phyloP scores from a whole-genome alignment of 495 filamentous ascomycete genomes.

The Astrothelium subdiscretum region DNA sequence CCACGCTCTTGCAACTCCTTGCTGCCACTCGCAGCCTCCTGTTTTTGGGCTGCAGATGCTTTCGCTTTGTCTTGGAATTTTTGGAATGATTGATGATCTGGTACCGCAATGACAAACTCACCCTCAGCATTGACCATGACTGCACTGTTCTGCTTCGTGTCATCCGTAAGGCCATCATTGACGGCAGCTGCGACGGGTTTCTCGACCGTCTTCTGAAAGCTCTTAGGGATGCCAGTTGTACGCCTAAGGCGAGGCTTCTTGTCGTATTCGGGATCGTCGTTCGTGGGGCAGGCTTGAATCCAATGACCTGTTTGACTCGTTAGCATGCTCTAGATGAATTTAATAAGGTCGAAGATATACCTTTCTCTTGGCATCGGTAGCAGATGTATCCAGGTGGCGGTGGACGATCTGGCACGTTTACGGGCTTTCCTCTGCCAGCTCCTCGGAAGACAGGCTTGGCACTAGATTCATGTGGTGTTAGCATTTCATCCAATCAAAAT shows the following conservation, averaged over 20 bases:
- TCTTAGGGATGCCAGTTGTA: constrained; percentile 89
- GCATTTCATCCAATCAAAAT: constrained; percentile 12
- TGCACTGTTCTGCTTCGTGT: constrained; percentile 64
- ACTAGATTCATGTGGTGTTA: constrained; percentile 30
- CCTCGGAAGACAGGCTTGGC: constrained; percentile 51
- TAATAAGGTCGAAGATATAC: constrained; percentile 25
- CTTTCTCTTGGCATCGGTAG: constrained; percentile 96
- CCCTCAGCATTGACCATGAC: constrained; percentile 97
- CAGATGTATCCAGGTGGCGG: constrained; percentile 91
- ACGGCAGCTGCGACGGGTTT: constrained; percentile 61
- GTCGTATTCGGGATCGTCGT: constrained; percentile 92
- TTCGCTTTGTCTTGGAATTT: constrained; percentile 88
- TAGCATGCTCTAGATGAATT: no score
- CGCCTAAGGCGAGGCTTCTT: constrained; percentile 82
- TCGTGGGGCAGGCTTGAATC: constrained; percentile 95
- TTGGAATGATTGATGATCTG: constrained; percentile 92
- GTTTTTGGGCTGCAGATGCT: constrained; percentile 65
- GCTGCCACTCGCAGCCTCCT: constrained; percentile 58
- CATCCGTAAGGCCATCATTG: constrained; percentile 61
- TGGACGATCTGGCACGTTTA: constrained; percentile 76
- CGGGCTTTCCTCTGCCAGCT: constrained; percentile 46
- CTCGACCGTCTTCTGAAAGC: constrained; percentile 85
- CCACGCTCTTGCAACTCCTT: constrained; percentile 75
- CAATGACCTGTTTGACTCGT: constrained; percentile 55
- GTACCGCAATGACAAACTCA: constrained; percentile 87